A percentile compares a stretch with the other conserved stretches of the same genome.
Evolutionary conservation across 352 stramenopile genomes (phyloP).

Genomic region (Pythium guiyangense): DNA sequence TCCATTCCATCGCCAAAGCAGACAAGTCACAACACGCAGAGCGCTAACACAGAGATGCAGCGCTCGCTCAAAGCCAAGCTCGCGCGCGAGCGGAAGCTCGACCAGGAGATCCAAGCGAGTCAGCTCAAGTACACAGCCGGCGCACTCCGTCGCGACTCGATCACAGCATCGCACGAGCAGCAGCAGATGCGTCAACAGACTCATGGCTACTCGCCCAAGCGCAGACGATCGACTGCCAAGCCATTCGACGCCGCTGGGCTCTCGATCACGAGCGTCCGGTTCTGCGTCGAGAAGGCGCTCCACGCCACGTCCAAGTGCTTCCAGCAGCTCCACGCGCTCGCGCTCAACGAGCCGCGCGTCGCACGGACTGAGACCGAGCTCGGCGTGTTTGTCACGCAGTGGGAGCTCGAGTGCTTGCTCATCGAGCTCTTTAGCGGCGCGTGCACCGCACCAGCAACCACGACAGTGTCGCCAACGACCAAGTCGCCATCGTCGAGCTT

Average conservation of each 20-base stretch:
- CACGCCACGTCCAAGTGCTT: conserved; percentile 34
- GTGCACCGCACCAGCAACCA: neutral
- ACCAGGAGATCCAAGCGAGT: conserved; percentile 40
- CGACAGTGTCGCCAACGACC: too few species aligned
- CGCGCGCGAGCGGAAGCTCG: conserved; percentile 30
- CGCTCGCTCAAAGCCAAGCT: conserved; percentile 29
- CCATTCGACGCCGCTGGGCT: conserved; percentile 38
- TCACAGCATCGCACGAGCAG: neutral
- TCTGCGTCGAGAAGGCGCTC: conserved; percentile 52
- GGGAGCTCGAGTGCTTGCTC: conserved; percentile 46
- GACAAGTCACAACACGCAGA: neutral
- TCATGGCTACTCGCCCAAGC: conserved; percentile 3
- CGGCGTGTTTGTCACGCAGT: conserved; percentile 51
- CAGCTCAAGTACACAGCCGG: conserved; percentile 23
- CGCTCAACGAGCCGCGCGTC: conserved; percentile 13
- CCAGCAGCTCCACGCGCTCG: conserved; percentile 31
- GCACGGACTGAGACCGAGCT: conserved; percentile 4
- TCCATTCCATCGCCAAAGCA: neutral
- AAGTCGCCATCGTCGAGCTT: neutral
- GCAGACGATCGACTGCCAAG: conserved; percentile 1
- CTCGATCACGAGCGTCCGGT: conserved; percentile 42
- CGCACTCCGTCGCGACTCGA: conserved; percentile 7
- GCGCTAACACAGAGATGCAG: neutral
- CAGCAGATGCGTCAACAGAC: conserved; percentile 1
- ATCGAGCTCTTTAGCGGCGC: conserved; percentile 23